A percentile compares a stretch with the other conserved stretches of the same genome.
These are phyloP conservation scores for Hymenoscyphus linearis DNA, from an alignment of 2,329 filamentous ascomycete species.

Conservation along the genomic window DNA sequence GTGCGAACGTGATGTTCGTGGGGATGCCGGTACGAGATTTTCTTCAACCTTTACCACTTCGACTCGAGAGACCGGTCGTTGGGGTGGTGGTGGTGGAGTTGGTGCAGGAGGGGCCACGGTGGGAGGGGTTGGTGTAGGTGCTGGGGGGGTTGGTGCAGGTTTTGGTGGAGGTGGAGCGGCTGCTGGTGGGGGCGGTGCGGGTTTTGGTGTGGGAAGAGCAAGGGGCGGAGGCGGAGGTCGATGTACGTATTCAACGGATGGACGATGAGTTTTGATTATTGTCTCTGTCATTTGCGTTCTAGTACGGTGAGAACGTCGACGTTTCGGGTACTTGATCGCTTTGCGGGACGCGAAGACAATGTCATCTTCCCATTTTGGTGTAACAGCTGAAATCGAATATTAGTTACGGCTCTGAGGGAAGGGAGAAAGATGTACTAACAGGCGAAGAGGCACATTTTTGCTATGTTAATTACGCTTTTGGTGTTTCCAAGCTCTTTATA, in stretches of 20 bases:
- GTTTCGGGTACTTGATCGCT: slow-evolving; percentile 5
- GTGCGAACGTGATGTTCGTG: slow-evolving; percentile 9
- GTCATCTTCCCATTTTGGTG: slow-evolving; percentile 25
- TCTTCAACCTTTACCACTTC: slow-evolving; percentile 22
- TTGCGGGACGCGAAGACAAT: slow-evolving; percentile 19
- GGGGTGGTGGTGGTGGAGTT: slow-evolving; percentile 8
- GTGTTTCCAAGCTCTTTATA: not conserved
- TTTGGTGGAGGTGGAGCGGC: not conserved
- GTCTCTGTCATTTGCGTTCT: slow-evolving; percentile 18
- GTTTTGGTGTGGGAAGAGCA: not conserved
- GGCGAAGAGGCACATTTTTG: not conserved
- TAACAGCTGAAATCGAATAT: slow-evolving; percentile 9
- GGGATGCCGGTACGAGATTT: slow-evolving; percentile 6
- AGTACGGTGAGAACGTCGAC: not conserved
- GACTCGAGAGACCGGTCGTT: slow-evolving; percentile 9
- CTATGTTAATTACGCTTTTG: not conserved
- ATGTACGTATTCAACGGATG: slow-evolving; percentile 15
- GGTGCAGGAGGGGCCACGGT: slow-evolving; percentile 1
- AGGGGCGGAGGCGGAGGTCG: slow-evolving; percentile 13
- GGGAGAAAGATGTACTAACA: not conserved
- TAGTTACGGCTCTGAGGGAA: not conserved
- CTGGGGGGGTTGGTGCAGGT: not conserved
- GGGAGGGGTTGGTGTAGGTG: not conserved
- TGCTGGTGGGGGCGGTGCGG: not conserved
- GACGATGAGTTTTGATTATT: slow-evolving; percentile 10